Evolutionary conservation across 352 stramenopile species (phyloP).

Genomic region (Achlya hypogyna): DNA sequence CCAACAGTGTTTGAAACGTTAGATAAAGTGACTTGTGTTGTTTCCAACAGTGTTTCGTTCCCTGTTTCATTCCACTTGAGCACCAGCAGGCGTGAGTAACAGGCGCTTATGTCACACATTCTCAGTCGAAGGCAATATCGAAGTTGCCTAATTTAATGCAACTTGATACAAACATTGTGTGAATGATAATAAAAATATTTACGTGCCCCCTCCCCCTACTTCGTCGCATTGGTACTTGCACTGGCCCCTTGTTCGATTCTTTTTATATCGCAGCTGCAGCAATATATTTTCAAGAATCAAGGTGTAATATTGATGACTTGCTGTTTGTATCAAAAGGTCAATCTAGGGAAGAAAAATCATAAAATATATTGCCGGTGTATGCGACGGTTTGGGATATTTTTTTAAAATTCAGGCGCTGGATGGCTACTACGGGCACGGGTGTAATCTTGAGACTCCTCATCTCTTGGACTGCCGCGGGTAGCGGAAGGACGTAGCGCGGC

Average conservation of each 20-base stretch:
- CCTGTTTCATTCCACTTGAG: not conserved
- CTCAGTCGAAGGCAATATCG: conserved; percentile 2
- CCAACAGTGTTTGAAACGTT: too few species aligned
- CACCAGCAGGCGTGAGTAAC: not conserved
- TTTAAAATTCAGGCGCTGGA: conserved; percentile 1
- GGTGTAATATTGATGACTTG: not conserved
- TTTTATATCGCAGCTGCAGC: not conserved
- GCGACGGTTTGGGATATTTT: not conserved
- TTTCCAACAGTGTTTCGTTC: not conserved
- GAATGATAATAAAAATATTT: not conserved
- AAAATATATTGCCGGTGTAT: not conserved
- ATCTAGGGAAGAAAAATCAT: not conserved
- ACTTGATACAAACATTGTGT: not conserved
- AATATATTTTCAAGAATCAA: not conserved
- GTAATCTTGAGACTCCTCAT: conserved; percentile 8
- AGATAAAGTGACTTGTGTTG: too few species aligned
- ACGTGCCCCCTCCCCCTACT: not conserved
- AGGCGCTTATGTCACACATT: not conserved
- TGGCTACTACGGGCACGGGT: not conserved
- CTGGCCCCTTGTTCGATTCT: conserved; percentile 6
- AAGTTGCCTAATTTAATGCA: not conserved
- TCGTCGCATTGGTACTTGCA: not conserved
- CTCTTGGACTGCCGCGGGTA: conserved; percentile 7
- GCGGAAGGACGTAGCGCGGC: not conserved
- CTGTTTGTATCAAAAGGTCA: not conserved